Percentiles rank a stretch among this genome's conserved stretches.
Conservation (phyloP, 495 filamentous ascomycete species). For the Sordaria brevicollis region DNA sequence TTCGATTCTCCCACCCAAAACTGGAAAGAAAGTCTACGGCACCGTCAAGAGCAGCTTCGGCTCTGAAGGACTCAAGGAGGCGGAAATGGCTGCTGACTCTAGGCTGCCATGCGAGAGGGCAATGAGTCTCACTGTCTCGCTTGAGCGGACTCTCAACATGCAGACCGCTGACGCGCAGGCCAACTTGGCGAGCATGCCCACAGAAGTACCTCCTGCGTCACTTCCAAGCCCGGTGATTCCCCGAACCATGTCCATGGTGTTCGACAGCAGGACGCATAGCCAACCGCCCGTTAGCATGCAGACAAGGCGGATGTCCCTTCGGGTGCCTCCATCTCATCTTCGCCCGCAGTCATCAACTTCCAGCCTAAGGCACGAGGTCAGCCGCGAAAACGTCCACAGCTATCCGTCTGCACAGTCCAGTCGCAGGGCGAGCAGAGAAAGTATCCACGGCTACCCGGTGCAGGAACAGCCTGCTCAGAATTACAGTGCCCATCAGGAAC, state of each 20-base stretch:
- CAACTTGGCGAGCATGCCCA: constrained; percentile 5
- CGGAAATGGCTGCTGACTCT: background rate
- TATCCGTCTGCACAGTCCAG: constrained; percentile 9
- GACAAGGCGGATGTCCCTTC: constrained; percentile 22
- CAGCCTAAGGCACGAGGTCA: constrained; percentile 18
- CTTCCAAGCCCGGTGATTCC: constrained; percentile 15
- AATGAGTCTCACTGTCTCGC: constrained; percentile 12
- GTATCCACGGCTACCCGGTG: constrained; percentile 16
- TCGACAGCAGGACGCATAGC: constrained; percentile 9
- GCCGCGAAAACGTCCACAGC: constrained; percentile 25
- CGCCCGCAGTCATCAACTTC: constrained; percentile 28
- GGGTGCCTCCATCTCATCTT: constrained; percentile 26
- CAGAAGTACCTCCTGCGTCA: constrained; percentile 14
- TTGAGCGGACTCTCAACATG: constrained; percentile 7
- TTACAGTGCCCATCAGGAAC: background rate
- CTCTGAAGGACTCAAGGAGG: background rate
- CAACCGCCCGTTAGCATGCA: constrained; percentile 26
- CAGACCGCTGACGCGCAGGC: constrained; percentile 3
- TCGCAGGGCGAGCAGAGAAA: constrained; percentile 24
- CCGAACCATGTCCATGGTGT: constrained; percentile 11
- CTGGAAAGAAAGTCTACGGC: constrained; percentile 4
- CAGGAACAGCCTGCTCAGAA: constrained; percentile 5
- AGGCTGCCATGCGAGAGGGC: constrained; percentile 1
- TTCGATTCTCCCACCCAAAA: constrained; percentile 6
- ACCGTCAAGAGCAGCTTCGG: constrained; percentile 6